These are phyloP conservation scores for Fusarium coffeatum DNA, from an alignment of 2,329 filamentous ascomycete genomes.

Conservation along the genomic window DNA sequence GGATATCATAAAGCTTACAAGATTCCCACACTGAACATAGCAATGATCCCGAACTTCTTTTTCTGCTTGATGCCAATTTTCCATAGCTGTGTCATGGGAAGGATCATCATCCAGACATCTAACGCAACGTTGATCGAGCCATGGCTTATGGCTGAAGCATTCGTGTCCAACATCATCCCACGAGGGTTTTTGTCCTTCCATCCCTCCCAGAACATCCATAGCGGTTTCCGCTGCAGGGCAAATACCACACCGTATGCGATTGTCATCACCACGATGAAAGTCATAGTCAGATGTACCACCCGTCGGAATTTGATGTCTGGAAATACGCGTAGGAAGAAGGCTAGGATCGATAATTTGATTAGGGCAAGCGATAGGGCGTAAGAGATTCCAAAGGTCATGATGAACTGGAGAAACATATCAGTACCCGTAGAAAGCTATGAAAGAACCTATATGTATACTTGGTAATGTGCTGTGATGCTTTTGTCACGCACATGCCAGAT, in stretches of 20 bases:
- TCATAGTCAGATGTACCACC: not conserved
- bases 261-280: fast-evolving
- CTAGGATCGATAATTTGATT: not conserved
- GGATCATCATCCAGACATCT: conserved; percentile 18
- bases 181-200: not conserved
- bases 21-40: conserved; percentile 5
- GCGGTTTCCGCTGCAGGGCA: not conserved
- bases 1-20: not conserved
- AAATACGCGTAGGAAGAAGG: conserved; percentile 19
- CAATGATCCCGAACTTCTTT: conserved; percentile 11
- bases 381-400: not conserved
- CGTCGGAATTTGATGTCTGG: not conserved
- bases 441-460: not conserved
- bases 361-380: not conserved
- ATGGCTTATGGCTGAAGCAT: not conserved
- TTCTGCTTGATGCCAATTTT: not conserved
- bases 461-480: not conserved
- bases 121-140: not conserved
- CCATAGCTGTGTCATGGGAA: conserved; percentile 1
- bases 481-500: not conserved
- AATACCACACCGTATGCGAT: not conserved
- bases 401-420: not conserved
- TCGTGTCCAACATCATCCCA: not conserved
- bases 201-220: not conserved
- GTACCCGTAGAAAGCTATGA: not conserved